These are phyloP conservation scores for Nepenthes mirabilis DNA, from an alignment of 148 eudicot genomes.

Conservation along the genomic window DNA sequence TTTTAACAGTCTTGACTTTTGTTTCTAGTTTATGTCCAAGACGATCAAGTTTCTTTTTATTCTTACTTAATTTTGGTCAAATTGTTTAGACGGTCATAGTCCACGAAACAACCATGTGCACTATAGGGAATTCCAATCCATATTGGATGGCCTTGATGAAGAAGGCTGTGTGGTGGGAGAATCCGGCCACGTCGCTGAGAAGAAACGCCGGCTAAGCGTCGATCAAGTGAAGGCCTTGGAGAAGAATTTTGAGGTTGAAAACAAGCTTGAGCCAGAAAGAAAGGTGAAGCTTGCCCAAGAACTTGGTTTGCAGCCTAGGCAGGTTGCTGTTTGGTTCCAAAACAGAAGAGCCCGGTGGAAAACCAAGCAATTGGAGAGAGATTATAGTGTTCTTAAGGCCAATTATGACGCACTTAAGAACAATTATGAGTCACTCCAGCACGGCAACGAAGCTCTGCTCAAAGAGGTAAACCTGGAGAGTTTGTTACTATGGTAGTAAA, in stretches of 20 bases:
- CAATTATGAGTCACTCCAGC: background rate
- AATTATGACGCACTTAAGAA: background rate
- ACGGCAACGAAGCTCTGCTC: background rate
- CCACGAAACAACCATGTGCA: background rate
- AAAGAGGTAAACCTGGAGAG: background rate
- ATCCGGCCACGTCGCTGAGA: background rate
- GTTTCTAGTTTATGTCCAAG: background rate
- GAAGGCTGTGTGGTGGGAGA: background rate
- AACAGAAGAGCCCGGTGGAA: background rate
- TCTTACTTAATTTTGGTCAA: background rate
- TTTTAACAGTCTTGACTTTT: background rate
- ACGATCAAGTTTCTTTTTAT: background rate
- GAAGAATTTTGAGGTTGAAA: background rate
- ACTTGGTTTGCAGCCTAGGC: background rate
- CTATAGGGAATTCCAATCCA: conserved; percentile 2
- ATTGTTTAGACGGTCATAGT: conserved; percentile 1
- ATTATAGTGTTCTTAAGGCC: background rate
- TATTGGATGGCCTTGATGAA: conserved; percentile 1
- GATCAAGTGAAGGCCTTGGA: background rate
- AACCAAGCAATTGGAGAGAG: background rate
- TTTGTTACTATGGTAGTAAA: background rate
- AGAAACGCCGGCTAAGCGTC: background rate
- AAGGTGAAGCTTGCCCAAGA: background rate
- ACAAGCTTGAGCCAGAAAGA: background rate
- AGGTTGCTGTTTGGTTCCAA: background rate